Base-by-base conservation (phyloP, 2,329 filamentous ascomycete species). In the Calcarisporium arbuscula region DNA sequence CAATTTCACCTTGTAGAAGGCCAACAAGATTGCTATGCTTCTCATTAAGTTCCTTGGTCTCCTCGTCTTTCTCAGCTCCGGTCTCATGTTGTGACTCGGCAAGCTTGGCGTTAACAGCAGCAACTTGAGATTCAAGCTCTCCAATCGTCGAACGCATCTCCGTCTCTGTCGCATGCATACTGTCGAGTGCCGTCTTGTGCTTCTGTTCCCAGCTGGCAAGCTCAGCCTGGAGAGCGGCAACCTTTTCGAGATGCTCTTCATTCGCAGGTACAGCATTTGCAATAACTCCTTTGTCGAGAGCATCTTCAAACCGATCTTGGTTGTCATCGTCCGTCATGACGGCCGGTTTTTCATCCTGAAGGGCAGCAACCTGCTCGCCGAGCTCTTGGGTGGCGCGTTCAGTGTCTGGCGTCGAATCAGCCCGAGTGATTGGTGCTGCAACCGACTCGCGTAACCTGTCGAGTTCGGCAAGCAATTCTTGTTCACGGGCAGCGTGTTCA, bases 161-260 rank as follows among this genome's bases (percentile, higher is more conserved):
- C 32, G 73, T 68, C 61, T 95, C 86, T 0, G 82, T 85, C 11
- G 68, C 64, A 45, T 82, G 75, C 65, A 94, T 79, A 2, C 78
- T 76, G 36, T 80, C 71, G 19, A 95, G 67, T 0, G 80, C 78
- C 26, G 70, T 64, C 46, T 81, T 66, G 56, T 95, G 88, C 62
- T 85, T 89, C 31, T 58, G 63, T 53, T 92, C 80, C 85, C 86
- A 92, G 31, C 70, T 67, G 1, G 68, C 67, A 17, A 95, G 70
- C 50, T 95, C 86, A 2, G 70, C 60, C 51, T 92, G 73, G 6
- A 95, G 70, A 28, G 75, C 65, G 3, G 66, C 61, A 43, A 94
- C 73, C 51, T 74, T 76, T 42, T 71, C 61, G 18, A 74, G 65
- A 23, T 80, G 71, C 12, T 54, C 51, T n/a, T n/a, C n/a, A n/a